Evolutionary conservation across 306 rosid species (phyloP).

Genomic region (Rosa chinensis): DNA sequence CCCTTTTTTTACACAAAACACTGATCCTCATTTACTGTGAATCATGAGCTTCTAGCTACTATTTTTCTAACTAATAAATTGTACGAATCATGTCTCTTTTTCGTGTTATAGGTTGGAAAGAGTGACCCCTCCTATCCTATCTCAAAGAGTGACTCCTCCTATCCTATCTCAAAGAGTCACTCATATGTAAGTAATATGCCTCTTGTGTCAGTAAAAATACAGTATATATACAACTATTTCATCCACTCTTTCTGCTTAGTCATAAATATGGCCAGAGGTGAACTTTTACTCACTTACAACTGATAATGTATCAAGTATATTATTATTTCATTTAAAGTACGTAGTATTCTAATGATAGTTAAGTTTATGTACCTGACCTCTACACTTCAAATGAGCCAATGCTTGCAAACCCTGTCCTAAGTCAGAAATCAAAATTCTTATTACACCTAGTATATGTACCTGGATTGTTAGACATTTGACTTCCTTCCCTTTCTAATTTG

Average conservation of each 20-base stretch:
- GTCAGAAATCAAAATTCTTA: neutral
- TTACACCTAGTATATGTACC: no score
- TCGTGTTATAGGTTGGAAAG: constrained; percentile 59
- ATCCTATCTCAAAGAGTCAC: no score
- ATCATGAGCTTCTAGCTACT: no score
- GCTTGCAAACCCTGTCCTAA: neutral
- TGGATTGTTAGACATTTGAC: no score
- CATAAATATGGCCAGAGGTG: no score
- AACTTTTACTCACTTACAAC: neutral
- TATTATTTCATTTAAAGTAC: neutral
- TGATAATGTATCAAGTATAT: neutral
- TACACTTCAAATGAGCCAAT: neutral
- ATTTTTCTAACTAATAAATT: constrained; percentile 8
- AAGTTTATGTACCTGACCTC: neutral
- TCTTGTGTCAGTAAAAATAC: neutral
- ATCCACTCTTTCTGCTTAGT: no score
- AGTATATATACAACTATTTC: no score
- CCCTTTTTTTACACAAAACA: no score
- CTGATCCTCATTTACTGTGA: neutral
- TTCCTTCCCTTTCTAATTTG: no score
- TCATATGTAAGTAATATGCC: constrained; percentile 6
- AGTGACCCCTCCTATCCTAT: constrained; percentile 89
- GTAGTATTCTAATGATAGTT: neutral
- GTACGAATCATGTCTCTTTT: neutral
- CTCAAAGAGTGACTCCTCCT: no score